phyloP scores from a whole-genome alignment of 2,329 filamentous ascomycete species.

The Cordyceps cicadae region DNA sequence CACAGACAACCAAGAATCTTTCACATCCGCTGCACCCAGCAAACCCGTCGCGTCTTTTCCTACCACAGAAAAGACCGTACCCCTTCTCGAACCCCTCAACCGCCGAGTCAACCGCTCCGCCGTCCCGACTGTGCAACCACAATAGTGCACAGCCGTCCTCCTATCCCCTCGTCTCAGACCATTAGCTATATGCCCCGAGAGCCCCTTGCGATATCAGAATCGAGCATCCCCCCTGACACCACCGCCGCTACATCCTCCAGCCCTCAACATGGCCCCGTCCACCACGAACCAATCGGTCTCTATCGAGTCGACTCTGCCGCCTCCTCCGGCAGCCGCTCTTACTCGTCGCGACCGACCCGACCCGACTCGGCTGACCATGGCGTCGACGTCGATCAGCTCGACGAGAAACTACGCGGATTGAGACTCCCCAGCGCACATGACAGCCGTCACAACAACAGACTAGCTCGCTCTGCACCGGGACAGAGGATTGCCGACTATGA shows the following conservation, averaged over 20 bases:
- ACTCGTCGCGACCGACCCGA: slow-evolving; percentile 25
- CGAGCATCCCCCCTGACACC: slow-evolving; percentile 30
- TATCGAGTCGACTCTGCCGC: slow-evolving; percentile 24
- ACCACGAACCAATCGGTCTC: slow-evolving; percentile 33
- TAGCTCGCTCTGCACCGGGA: slow-evolving; percentile 30
- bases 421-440: slow-evolving; percentile 28
- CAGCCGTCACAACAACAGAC: slow-evolving; percentile 14
- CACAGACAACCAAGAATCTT: background rate
- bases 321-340: slow-evolving; percentile 28
- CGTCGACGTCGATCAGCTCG: slow-evolving; percentile 35
- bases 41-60: slow-evolving; percentile 3
- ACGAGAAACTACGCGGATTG: slow-evolving; percentile 46
- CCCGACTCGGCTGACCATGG: slow-evolving; percentile 20
- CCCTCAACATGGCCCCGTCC: slow-evolving; percentile 51
- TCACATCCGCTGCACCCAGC: background rate
- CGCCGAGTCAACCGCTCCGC: slow-evolving; percentile 7
- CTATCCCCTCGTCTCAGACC: slow-evolving; percentile 25
- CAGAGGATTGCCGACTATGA: slow-evolving; percentile 54
- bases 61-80: slow-evolving; percentile 2
- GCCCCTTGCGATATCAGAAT: slow-evolving; percentile 39
- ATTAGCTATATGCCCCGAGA: slow-evolving; percentile 59
- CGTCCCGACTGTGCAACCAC: slow-evolving; percentile 42
- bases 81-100: background rate
- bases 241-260: slow-evolving; percentile 24
- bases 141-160: slow-evolving; percentile 41